These are phyloP conservation scores for Neurospora crassa DNA, from an alignment of 2,329 filamentous ascomycete genomes.

Conservation along the genomic window DNA sequence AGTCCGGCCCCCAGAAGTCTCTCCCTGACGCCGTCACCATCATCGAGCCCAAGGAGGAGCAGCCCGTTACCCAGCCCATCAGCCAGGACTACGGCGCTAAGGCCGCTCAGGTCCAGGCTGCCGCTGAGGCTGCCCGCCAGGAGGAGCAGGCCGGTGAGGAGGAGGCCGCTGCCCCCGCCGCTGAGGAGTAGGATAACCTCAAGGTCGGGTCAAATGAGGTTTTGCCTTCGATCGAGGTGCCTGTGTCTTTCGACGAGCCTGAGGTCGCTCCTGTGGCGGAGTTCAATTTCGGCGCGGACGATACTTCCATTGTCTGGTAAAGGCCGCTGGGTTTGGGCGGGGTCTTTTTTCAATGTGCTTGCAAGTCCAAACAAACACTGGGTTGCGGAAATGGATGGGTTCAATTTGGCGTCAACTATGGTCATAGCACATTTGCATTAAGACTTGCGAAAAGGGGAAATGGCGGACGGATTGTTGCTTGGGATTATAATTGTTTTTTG, in stretches of 20 bases:
- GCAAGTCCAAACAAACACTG: conserved; percentile 12
- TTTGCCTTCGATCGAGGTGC: conserved; percentile 2
- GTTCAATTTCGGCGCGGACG: neutral
- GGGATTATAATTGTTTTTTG: conserved; percentile 12
- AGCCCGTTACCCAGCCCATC: conserved; percentile 86
- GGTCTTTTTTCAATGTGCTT: conserved; percentile 13
- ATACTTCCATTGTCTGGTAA: conserved; percentile 4
- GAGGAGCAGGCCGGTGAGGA: conserved; percentile 43
- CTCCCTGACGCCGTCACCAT: conserved; percentile 98
- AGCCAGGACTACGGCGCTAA: conserved; percentile 99
- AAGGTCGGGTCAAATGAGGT: conserved; percentile 3
- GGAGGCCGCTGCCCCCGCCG: conserved; percentile 43
- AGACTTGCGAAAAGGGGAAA: conserved; percentile 20
- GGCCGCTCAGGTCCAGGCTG: conserved; percentile 56
- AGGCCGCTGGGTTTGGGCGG: conserved; percentile 6
- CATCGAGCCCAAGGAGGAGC: conserved; percentile 99
- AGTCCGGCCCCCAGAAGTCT: conserved; percentile 93
- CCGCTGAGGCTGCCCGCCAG: conserved; percentile 50
- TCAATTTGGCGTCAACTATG: conserved; percentile 21
- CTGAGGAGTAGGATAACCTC: conserved; percentile 32
- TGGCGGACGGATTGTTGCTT: conserved; percentile 16
- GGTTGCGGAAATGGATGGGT: conserved; percentile 18
- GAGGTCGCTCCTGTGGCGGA: neutral
- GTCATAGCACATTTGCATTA: conserved; percentile 20
- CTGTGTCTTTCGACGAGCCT: conserved; percentile 2